A percentile compares a stretch with the other conserved stretches of the same genome.
These are phyloP conservation scores for Colletotrichum lini DNA, from an alignment of 2,329 filamentous ascomycete species.

Conservation along the genomic window DNA sequence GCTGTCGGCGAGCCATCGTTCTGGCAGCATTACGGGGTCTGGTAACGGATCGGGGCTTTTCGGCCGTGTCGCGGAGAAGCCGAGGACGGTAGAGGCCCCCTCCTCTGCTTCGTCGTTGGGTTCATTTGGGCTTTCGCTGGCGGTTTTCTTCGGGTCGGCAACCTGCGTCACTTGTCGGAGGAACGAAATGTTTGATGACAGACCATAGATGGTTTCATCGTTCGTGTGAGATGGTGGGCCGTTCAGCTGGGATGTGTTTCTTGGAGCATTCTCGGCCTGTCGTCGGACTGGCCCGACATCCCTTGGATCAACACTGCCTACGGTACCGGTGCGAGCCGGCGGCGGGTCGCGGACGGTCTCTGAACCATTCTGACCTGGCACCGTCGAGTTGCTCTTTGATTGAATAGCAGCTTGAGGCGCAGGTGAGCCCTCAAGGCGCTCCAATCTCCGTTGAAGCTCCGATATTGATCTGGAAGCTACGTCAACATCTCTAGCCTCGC, in stretches of 20 bases:
- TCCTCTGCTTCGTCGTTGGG: not conserved
- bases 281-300: not conserved
- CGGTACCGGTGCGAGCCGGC: not conserved
- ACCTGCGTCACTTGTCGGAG: conserved; percentile 3
- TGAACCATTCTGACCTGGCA: not conserved
- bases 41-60: not conserved
- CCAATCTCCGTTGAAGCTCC: not conserved
- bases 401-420: not conserved
- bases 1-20: too few relatives aligned
- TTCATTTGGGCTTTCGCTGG: not conserved
- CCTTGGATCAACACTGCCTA: not conserved
- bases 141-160: not conserved
- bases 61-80: not conserved
- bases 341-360: not conserved
- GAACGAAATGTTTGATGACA: conserved; percentile 6
- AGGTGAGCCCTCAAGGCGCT: conserved; percentile 11
- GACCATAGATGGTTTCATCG: conserved; percentile 8
- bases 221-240: not conserved
- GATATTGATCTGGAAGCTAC: not conserved
- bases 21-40: conserved; percentile 16
- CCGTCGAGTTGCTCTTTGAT: too few relatives aligned
- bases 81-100: conserved; percentile 1
- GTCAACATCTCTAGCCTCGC: rapidly evolving
- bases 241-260: not conserved
- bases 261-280: too few relatives aligned